A percentile compares a stretch with the other conserved stretches of the same genome.
phyloP scores from a whole-genome alignment of 2,329 filamentous ascomycete genomes.

The Venturia aucupariae region DNA sequence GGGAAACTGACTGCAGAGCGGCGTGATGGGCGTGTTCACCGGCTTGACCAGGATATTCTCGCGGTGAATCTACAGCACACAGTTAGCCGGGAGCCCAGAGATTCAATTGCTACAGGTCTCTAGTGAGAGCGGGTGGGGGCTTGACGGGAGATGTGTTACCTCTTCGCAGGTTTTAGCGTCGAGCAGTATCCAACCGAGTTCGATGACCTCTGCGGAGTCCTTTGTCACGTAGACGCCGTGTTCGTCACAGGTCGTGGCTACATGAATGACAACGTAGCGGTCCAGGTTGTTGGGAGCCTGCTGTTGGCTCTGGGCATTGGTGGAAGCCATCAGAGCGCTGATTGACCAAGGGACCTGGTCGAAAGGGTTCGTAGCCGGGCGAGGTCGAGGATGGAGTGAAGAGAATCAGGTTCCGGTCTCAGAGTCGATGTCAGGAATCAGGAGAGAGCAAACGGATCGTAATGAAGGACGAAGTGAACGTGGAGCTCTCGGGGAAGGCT shows the following conservation, averaged over 20 bases:
- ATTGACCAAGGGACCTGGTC: neutral
- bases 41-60: conserved; percentile 97
- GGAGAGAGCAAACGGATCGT: neutral
- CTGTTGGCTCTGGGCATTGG: conserved; percentile 6
- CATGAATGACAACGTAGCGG: conserved; percentile 95
- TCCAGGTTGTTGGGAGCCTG: conserved; percentile 50
- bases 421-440: neutral
- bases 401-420: neutral
- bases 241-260: conserved; percentile 97
- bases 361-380: conserved; percentile 2
- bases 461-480: conserved; percentile 4
- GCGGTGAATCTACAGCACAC: conserved; percentile 64
- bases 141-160: conserved; percentile 45
- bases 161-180: conserved; percentile 88
- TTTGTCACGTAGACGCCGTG: conserved; percentile 99
- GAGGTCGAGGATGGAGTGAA: neutral
- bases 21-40: conserved; percentile 96
- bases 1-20: conserved; percentile 78
- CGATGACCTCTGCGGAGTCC: conserved; percentile 97
- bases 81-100: neutral
- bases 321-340: neutral
- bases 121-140: conserved; percentile 21
- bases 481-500: conserved; percentile 1
- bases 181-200: conserved; percentile 94
- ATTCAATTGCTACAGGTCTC: conserved; percentile 17